These are phyloP conservation scores for Tricholoma hemisulphureum DNA, from an alignment of 768 basidiomycete genomes.

Conservation along the genomic window DNA sequence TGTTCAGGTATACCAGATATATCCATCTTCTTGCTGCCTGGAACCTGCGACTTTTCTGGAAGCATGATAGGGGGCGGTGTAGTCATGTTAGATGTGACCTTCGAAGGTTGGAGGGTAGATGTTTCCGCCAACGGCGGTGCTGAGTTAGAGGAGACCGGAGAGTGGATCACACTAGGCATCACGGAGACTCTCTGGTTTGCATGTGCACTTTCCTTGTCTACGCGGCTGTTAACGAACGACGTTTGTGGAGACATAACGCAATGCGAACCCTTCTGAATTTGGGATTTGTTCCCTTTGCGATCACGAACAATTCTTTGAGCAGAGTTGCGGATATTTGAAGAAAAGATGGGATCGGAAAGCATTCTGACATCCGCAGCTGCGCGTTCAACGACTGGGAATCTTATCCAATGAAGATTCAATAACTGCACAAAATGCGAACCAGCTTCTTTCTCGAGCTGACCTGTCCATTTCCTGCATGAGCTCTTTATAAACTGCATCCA, in stretches of 20 bases:
- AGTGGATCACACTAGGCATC: constrained; percentile 10
- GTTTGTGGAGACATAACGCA: constrained; percentile 4
- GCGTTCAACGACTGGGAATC: constrained; percentile 67
- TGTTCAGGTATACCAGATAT: constrained; percentile 1
- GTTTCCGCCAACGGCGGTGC: constrained; percentile 10
- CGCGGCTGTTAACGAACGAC: constrained; percentile 11
- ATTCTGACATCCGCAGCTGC: constrained; percentile 51
- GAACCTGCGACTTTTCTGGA: constrained; percentile 5
- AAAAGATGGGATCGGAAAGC: constrained; percentile 48
- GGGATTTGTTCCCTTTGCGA: constrained; percentile 28
- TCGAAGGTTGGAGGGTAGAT: constrained; percentile 6
- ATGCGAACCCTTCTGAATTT: constrained; percentile 14
- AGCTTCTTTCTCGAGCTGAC: constrained; percentile 31
- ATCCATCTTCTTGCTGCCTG: constrained; percentile 12
- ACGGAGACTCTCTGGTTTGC: constrained; percentile 2
- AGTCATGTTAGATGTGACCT: constrained; percentile 1
- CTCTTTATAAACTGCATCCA: constrained; percentile 56
- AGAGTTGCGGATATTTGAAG: constrained; percentile 40
- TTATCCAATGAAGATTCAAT: constrained; percentile 24
- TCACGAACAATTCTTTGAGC: constrained; percentile 47
- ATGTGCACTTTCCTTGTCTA: constrained; percentile 16
- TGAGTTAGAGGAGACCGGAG: constrained; percentile 3
- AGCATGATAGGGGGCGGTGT: constrained; percentile 14
- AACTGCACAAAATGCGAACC: background rate
- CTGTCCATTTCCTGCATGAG: constrained; percentile 73